These are phyloP conservation scores for Vitis hybrid DNA, from an alignment of 177 flowering plant genomes.

Conservation along the genomic window DNA sequence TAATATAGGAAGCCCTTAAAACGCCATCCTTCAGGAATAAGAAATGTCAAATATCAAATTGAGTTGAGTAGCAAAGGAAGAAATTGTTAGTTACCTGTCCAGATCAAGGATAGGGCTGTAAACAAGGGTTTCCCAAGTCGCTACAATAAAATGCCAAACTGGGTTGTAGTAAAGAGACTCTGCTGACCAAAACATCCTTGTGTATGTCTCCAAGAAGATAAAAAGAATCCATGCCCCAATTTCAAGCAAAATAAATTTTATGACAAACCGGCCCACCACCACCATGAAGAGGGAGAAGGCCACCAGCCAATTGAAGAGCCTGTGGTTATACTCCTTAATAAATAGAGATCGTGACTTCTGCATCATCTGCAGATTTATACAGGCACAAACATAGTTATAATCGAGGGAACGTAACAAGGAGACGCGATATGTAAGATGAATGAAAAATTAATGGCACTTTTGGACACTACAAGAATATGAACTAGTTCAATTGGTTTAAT, in stretches of 20 bases:
- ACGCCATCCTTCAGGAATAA: background rate
- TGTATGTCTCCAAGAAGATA: conserved; percentile 93
- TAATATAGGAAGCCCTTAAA: background rate
- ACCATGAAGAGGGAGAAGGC: conserved; percentile 97
- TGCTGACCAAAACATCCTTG: conserved; percentile 97
- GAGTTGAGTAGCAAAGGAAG: background rate
- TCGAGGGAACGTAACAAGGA: no score
- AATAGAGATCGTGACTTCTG: conserved; percentile 76
- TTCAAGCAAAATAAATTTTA: conserved; percentile 81
- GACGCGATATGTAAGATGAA: no score
- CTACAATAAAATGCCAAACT: conserved; percentile 86
- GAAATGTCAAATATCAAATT: background rate
- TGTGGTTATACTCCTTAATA: conserved; percentile 92
- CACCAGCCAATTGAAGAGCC: conserved; percentile 99
- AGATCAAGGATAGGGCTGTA: conserved; percentile 95
- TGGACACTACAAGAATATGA: background rate
- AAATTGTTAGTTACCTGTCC: conserved; percentile 65
- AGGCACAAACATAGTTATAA: background rate
- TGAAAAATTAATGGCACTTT: background rate
- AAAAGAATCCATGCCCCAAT: conserved; percentile 89
- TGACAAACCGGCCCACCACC: conserved; percentile 85
- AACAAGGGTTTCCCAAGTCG: conserved; percentile 89
- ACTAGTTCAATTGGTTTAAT: background rate
- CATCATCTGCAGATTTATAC: conserved; percentile 70
- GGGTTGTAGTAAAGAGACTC: conserved; percentile 98